These are phyloP conservation scores for Dentipellis sp. DNA, from an alignment of 768 basidiomycete genomes.

Conservation along the genomic window DNA sequence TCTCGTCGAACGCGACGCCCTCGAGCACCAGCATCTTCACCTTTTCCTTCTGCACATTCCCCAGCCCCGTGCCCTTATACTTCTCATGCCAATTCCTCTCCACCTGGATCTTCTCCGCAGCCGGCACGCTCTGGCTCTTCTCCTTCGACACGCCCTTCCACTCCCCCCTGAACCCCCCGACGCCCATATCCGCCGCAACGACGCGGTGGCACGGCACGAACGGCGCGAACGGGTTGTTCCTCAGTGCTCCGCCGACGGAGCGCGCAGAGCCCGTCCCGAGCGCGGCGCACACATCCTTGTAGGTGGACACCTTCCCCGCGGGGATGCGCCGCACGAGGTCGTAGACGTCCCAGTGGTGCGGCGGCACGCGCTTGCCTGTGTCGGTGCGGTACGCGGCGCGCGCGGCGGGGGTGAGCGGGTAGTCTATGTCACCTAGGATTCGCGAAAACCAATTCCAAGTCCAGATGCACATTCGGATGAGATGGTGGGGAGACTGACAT, in stretches of 20 bases:
- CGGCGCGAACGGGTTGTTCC: slow-evolving; percentile 59
- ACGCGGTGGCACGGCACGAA: slow-evolving; percentile 65
- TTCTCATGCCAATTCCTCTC: slow-evolving; percentile 9
- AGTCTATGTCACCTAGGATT: slow-evolving; percentile 7
- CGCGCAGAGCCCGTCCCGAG: slow-evolving; percentile 51
- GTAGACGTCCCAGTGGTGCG: slow-evolving; percentile 16
- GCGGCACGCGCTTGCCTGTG: slow-evolving; percentile 11
- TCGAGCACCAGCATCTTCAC: slow-evolving; percentile 9
- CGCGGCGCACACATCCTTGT: slow-evolving; percentile 28
- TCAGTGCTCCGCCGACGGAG: slow-evolving; percentile 60
- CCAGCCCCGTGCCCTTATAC: slow-evolving; percentile 8
- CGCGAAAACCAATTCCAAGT: too few species aligned
- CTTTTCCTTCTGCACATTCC: slow-evolving; percentile 10
- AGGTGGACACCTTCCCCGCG: slow-evolving; percentile 11
- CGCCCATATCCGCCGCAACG: slow-evolving; percentile 47
- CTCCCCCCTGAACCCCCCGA: slow-evolving; percentile 59
- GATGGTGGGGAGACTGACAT: too few species aligned
- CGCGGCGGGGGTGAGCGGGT: slow-evolving; percentile 6
- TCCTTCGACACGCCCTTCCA: slow-evolving; percentile 24
- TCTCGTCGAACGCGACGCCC: slow-evolving; percentile 9
- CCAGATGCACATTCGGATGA: too few species aligned
- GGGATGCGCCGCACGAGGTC: slow-evolving; percentile 9
- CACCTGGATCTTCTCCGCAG: not conserved
- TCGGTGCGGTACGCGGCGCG: slow-evolving; percentile 10
- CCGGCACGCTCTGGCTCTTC: not conserved